Evolutionary conservation across 2,329 filamentous ascomycete species (phyloP).

Genomic region (Aspergillus glaucus): DNA sequence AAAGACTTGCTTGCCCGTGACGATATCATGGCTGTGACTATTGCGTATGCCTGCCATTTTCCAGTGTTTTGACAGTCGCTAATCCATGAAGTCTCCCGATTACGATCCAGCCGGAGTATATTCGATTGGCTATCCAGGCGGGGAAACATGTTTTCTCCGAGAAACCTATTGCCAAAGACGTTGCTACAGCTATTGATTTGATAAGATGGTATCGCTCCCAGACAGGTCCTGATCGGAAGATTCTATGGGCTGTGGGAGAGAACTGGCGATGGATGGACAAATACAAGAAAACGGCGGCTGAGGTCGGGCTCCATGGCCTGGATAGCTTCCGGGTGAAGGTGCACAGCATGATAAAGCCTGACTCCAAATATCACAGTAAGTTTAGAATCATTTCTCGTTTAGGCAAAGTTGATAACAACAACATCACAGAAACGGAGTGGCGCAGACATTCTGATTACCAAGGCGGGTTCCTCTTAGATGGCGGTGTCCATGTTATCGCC

Average conservation of each 20-base stretch:
- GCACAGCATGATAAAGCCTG: slow-evolving; percentile 39
- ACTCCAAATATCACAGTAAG: slow-evolving; percentile 50
- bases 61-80: neutral
- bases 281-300: slow-evolving; percentile 41
- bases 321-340: slow-evolving; percentile 47
- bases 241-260: slow-evolving; percentile 49
- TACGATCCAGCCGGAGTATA: slow-evolving; percentile 46
- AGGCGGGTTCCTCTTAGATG: slow-evolving; percentile 55
- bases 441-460: slow-evolving; percentile 52
- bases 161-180: slow-evolving; percentile 52
- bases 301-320: slow-evolving; percentile 45
- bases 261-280: slow-evolving; percentile 51
- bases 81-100: slow-evolving; percentile 43
- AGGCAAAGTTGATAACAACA: too few species aligned
- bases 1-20: slow-evolving; percentile 42
- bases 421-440: slow-evolving; percentile 44
- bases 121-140: slow-evolving; percentile 43
- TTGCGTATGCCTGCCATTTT: slow-evolving; percentile 35
- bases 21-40: slow-evolving; percentile 47
- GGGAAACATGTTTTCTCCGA: slow-evolving; percentile 54
- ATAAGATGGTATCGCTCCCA: slow-evolving; percentile 46
- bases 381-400: neutral
- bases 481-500: slow-evolving; percentile 52
- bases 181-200: slow-evolving; percentile 46
- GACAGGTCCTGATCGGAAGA: slow-evolving; percentile 30